Base-by-base conservation (phyloP, 305 asterid genomes). In the Salvia sclarea region DNA sequence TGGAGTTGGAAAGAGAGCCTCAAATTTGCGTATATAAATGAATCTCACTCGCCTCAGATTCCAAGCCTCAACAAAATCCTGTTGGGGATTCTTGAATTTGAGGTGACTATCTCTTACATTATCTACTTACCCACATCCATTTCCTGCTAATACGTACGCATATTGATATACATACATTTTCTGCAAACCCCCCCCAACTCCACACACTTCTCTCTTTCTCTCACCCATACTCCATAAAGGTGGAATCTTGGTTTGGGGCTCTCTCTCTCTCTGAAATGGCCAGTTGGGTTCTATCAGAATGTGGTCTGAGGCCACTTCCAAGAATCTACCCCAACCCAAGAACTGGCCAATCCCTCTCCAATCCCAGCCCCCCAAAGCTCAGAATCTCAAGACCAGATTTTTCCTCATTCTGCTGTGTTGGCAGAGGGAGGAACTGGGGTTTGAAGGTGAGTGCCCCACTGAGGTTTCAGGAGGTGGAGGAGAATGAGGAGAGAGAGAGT, bases 291-390 rank as follows among this genome's bases (percentile, higher is more conserved):
- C 65, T 88, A 55, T 80, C 90, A 70, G 94, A 86, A 83, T 88
- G 95, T 83, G 90, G 95, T 52, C 9, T 90, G 4, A 84, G 82
- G 64, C 92, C 97, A 56, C 80, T 86, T 24, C 86, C 90, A 8
- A 84, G 78, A 76, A 31, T 83, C 62, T 82, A 82, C 74, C 77
- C 88, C 28, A 81, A 71, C 10, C 92, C 92, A 21, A 81, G 74
- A 72, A 80, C 83, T 28, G 80, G 78, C 58, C 66, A 28, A n/a
- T 8, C 61, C 67, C 71, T 41, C 48, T 53, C 67, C 40, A 63
- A 47, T 48, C 16, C 79, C 11, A 78, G 50, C 56, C 61, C 76
- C 16, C 57, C 75, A 17, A 80, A 61, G 49, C 16, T 84, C 60
- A 80, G 79, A 61, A 4, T 81, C 61, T 73, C 86, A 33, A 72